phyloP scores from a whole-genome alignment of 805 yeast species.

The Zygosaccharomyces pseudorouxii region DNA sequence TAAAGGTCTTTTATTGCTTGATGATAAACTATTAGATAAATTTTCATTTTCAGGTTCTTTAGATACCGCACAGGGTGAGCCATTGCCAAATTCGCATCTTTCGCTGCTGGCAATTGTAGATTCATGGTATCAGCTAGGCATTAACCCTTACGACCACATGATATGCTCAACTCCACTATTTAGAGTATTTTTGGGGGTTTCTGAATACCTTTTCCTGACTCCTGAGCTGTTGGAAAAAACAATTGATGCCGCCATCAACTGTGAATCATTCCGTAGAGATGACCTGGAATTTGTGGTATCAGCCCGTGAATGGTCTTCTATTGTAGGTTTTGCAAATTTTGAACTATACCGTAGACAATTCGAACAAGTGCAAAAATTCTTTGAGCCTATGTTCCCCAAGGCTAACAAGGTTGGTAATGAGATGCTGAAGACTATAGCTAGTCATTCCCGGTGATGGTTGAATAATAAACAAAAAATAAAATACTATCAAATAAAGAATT shows the following conservation, averaged over 20 bases:
- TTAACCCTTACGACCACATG: constrained; percentile 93
- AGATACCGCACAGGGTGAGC: constrained; percentile 28
- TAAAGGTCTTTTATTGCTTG: constrained; percentile 58
- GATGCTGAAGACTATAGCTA: constrained; percentile 73
- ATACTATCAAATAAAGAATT: not conserved
- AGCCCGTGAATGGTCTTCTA: constrained; percentile 80
- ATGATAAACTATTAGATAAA: constrained; percentile 71
- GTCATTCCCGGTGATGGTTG: constrained; percentile 6
- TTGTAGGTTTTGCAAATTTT: constrained; percentile 72
- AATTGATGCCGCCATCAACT: constrained; percentile 62
- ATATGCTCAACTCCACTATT: constrained; percentile 94
- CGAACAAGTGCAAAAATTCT: constrained; percentile 76
- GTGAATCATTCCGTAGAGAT: constrained; percentile 72
- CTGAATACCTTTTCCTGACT: constrained; percentile 84
- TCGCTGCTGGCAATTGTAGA: constrained; percentile 88
- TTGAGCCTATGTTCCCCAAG: constrained; percentile 80
- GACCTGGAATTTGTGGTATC: constrained; percentile 91
- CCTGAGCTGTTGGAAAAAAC: constrained; percentile 80
- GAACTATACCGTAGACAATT: constrained; percentile 66
- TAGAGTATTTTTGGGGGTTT: constrained; percentile 88
- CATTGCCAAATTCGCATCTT: constrained; percentile 76
- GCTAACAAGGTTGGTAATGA: constrained; percentile 88
- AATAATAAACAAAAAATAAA: not conserved
- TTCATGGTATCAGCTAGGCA: constrained; percentile 80
- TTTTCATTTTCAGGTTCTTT: constrained; percentile 67